Evolutionary conservation across 805 yeast genomes (phyloP), one percentile per base, ranked within the genome.

Genomic region (Starmerella sp.): DNA sequence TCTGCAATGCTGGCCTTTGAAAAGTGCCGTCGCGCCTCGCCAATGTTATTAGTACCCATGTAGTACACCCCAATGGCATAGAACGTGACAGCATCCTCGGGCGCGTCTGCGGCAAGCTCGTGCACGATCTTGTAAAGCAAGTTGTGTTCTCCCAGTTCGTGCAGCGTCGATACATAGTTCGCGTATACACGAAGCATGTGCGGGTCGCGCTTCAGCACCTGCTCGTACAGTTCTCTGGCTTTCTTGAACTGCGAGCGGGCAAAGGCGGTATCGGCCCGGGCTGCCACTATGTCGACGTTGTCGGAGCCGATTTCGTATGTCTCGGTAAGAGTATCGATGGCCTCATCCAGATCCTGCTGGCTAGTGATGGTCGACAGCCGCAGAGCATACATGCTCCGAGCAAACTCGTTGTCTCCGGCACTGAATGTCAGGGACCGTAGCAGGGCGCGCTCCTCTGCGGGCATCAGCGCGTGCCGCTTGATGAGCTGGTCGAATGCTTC

Each of bases 41-140:
- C 68, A 11, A 86, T 74, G 66, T 84, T 84, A 56, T 77, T 77
- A 5, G 84, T 81, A 5, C 89, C 75, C 60, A 91, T 73, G 66
- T 93, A 93, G 69, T 93, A 91, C 2, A 87, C 81, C 3, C 95
- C 98, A 15, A 93, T 88, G 0, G 96, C 87, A 56, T 88, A 76
- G 96, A 96, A 93, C 0, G 97, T 83, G 36, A 86, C 79, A 14
- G 95, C 82, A 62, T 80, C 79, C 46, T 81, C 80, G 0, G 97
- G 95, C 58, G 86, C 85, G 56, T 77, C 75, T 58, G 87, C 95
- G 0, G 96, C 95, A 54, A 93, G 71, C 62, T 84, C 85, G 65
- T 93, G 96, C 0, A 97, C 84, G 38, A 84, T 70, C 28, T 85
- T 70, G 65, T 86, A 93, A 34, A 93, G 72, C 69, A 83, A 85